These are phyloP conservation scores for Epichloe aotearoae DNA, from an alignment of 2,329 filamentous ascomycete genomes.

Conservation along the genomic window DNA sequence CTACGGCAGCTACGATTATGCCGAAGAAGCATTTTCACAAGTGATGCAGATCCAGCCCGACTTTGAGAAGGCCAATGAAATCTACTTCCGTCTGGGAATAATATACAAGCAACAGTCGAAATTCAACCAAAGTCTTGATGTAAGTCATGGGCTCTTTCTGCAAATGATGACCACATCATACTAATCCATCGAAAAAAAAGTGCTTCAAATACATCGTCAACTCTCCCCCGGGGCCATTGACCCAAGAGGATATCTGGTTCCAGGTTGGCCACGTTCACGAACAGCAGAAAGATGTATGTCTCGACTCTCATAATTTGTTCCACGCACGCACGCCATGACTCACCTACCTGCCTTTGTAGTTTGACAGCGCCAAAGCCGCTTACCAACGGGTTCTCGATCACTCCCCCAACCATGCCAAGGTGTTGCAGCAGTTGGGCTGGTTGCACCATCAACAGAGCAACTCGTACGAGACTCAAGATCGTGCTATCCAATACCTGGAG, in stretches of 20 bases:
- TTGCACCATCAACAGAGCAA: slow-evolving; percentile 92
- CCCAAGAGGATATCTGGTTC: slow-evolving; percentile 98
- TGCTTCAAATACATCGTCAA: slow-evolving; percentile 98
- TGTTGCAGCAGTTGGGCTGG: slow-evolving; percentile 95
- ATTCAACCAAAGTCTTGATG: slow-evolving; percentile 81
- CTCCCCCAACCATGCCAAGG: slow-evolving; percentile 89
- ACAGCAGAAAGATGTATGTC: slow-evolving; percentile 90
- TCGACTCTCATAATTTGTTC: background rate
- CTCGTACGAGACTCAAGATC: slow-evolving; percentile 82
- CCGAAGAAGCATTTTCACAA: slow-evolving; percentile 94
- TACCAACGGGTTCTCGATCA: slow-evolving; percentile 89
- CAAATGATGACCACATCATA: background rate
- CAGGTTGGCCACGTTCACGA: slow-evolving; percentile 98
- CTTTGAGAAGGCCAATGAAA: slow-evolving; percentile 98
- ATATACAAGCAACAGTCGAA: slow-evolving; percentile 99
- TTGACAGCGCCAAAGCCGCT: slow-evolving; percentile 81
- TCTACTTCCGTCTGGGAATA: slow-evolving; percentile 97
- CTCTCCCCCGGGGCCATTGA: slow-evolving; percentile 87
- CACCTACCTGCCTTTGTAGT: slow-evolving; percentile 42
- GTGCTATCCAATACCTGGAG: slow-evolving; percentile 92
- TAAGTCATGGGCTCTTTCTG: slow-evolving; percentile 27
- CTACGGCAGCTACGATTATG: slow-evolving; percentile 91
- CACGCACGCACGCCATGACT: slow-evolving; percentile 16
- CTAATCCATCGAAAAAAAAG: slow-evolving; percentile 29
- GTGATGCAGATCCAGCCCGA: slow-evolving; percentile 98